Conservation (phyloP, 2,329 filamentous ascomycete genomes). For the Paracoccidioides lutzii region DNA sequence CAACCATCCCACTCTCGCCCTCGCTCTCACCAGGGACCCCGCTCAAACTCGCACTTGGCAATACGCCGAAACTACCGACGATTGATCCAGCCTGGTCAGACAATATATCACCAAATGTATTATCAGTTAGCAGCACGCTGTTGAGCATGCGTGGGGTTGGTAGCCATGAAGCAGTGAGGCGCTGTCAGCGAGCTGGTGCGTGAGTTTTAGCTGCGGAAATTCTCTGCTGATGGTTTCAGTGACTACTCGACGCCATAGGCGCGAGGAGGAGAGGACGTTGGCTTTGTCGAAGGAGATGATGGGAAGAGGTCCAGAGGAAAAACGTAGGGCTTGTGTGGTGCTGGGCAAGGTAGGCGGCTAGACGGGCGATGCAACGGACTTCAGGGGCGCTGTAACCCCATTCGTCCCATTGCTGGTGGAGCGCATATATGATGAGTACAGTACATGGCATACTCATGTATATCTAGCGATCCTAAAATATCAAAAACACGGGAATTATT, state of each 20-base stretch:
- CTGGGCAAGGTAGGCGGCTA: slow-evolving; percentile 65
- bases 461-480: background rate
- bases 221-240: slow-evolving; percentile 67
- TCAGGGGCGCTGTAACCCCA: slow-evolving; percentile 73
- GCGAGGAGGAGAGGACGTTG: slow-evolving; percentile 75
- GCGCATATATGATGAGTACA: slow-evolving; percentile 34
- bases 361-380: slow-evolving; percentile 67
- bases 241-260: slow-evolving; percentile 75
- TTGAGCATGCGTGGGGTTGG: slow-evolving; percentile 74
- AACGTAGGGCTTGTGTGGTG: slow-evolving; percentile 54
- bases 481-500: slow-evolving; percentile 37
- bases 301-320: slow-evolving; percentile 24
- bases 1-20: slow-evolving; percentile 46
- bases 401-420: slow-evolving; percentile 50
- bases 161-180: slow-evolving; percentile 88
- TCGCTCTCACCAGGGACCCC: too few species aligned
- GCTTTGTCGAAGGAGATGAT: slow-evolving; percentile 86
- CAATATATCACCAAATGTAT: slow-evolving; percentile 87
- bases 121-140: slow-evolving; percentile 77
- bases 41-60: slow-evolving; percentile 73
- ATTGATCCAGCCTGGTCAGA: slow-evolving; percentile 86
- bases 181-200: slow-evolving; percentile 80
- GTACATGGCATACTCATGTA: slow-evolving; percentile 7
- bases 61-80: slow-evolving; percentile 68
- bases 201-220: slow-evolving; percentile 67